Evolutionary conservation across 768 basidiomycete genomes (phyloP).

Genomic region (Lactifluus hygrophoroides): DNA sequence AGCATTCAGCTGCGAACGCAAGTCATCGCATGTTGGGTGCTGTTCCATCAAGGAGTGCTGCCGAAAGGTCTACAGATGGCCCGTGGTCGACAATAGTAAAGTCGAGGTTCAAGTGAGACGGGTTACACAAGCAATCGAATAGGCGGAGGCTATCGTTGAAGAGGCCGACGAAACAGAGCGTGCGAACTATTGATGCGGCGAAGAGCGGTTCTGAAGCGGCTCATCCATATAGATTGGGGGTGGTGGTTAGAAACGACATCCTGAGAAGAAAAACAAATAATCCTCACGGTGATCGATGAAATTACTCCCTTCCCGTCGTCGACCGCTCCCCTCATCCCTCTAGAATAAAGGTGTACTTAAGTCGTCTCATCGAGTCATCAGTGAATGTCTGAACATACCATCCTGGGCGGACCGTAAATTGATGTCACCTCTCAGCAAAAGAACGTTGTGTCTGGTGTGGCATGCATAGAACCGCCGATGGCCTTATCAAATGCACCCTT

Average conservation of each 20-base stretch:
- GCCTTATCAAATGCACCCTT: constrained; percentile 93
- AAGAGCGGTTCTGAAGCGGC: too few relatives aligned
- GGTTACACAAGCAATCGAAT: too few relatives aligned
- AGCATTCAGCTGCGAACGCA: too few relatives aligned
- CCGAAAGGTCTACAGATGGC: too few relatives aligned
- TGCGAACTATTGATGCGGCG: not conserved
- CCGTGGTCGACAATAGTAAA: too few relatives aligned
- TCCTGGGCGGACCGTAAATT: constrained; percentile 69
- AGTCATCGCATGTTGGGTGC: too few relatives aligned
- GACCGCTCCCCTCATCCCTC: constrained; percentile 3
- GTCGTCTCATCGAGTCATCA: too few relatives aligned
- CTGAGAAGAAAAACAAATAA: not conserved
- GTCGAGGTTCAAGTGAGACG: too few relatives aligned
- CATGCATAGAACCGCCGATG: constrained; percentile 37
- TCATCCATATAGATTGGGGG: not conserved
- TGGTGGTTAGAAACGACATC: not conserved
- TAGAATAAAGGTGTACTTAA: not conserved
- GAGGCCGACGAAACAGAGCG: not conserved
- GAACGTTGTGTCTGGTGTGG: constrained; percentile 39
- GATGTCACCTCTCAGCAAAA: constrained; percentile 73
- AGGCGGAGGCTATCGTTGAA: too few relatives aligned
- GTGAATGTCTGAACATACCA: constrained; percentile 22
- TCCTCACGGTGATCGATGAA: not conserved
- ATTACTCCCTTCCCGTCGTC: not conserved
- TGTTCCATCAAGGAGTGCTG: too few relatives aligned